Conservation (phyloP, 2,329 filamentous ascomycete genomes). For the Colletotrichum sp. region DNA sequence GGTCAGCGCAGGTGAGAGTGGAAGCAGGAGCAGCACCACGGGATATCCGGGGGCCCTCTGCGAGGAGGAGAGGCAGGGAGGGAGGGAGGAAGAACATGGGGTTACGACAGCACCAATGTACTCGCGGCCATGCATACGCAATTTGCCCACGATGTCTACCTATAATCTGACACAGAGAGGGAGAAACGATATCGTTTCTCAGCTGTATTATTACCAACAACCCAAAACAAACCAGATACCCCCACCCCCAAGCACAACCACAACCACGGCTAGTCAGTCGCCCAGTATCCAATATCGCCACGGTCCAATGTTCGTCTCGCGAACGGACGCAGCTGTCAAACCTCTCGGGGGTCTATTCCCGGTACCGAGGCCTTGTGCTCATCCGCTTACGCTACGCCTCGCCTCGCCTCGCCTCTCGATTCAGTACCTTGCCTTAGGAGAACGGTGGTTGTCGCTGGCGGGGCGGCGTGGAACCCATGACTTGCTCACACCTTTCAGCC, state of each 20-base stretch:
- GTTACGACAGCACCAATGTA: not conserved
- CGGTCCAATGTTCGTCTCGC: not conserved
- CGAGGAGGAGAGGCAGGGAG: not conserved
- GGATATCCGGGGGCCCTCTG: not conserved
- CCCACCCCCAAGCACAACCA: not conserved
- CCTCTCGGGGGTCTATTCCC: not conserved
- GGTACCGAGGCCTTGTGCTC: not conserved
- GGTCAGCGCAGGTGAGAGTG: conserved; percentile 17
- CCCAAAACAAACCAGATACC: not conserved
- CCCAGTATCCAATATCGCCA: not conserved
- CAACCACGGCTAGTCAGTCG: not conserved
- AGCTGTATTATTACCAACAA: not conserved
- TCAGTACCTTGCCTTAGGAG: not conserved
- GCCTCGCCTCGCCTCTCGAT: not conserved
- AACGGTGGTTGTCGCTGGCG: not conserved
- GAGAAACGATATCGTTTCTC: not conserved
- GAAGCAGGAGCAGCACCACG: not conserved
- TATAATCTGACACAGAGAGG: not conserved
- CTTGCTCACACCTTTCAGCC: not conserved
- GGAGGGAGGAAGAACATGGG: not conserved
- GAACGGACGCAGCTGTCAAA: not conserved
- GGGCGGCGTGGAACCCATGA: not conserved
- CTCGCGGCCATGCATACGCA: not conserved
- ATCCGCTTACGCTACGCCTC: not conserved
- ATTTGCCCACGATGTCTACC: not conserved